Base-by-base conservation (phyloP, 148 eudicot species). In the Spergularia bocconei region DNA sequence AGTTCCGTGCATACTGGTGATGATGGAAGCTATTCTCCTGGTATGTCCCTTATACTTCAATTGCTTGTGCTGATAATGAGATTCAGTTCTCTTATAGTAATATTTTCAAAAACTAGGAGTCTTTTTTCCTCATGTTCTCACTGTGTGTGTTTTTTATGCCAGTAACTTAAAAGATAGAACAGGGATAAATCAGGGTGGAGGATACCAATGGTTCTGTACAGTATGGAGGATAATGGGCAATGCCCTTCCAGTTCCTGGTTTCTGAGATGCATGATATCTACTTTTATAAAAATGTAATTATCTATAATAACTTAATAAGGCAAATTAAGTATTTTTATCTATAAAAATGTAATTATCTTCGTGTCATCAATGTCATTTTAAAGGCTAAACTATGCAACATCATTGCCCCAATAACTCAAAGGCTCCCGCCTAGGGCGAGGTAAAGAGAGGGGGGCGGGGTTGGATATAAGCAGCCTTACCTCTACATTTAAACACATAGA, bases 21-120 rank as follows among this genome's bases (percentile, higher is more conserved):
- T 29, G 86, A 80, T 56, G 82, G 80, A 77, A 73, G 69, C 75
- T 54, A 78, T 54, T 77, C 79, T 80, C 21, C 80, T 75, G 93
- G 98, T 91, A 86, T 75, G 57, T 79, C 20, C 38, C 38, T 39
- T 47, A 77, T 71, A 19, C 66, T 63, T 67, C 51, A 38, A 68
- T 69, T 52, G 25, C 20, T 17, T 63, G 23, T 21, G 56, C 33
- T 48, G 54, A 39, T 67, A 47, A 20, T 4, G 71, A 2, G 4
- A 68, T 29, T 68, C 36, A 50, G 50, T 50, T 68, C 50, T 6
- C 71, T 68, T 6, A 23, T 11, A 23, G 25, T 23, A 10, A 47
- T 20, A 23, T 48, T 20, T 53, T 47, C 11, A 68, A 21, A 66
- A 44, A 68, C 13, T 12, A 48, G 52, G 23, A 68, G 71, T 20